These are phyloP conservation scores for Pelargonium nanum DNA, from an alignment of 345 rosid species.

Conservation along the genomic window DNA sequence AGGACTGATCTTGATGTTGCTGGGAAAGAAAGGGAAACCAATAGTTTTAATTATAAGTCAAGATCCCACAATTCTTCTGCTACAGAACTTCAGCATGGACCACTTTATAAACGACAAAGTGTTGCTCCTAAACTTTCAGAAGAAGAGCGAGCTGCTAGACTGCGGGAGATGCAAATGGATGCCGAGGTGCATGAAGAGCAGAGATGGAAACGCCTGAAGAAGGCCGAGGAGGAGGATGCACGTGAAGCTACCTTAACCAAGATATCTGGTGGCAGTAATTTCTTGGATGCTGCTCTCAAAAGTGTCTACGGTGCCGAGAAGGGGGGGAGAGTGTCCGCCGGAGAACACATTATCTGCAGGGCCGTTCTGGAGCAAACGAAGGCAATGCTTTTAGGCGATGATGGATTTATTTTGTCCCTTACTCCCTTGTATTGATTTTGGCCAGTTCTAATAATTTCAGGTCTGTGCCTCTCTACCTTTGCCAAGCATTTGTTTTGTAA, in stretches of 20 bases:
- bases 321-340: constrained; percentile 94
- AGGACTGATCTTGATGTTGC: constrained; percentile 9
- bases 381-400: constrained; percentile 81
- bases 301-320: constrained; percentile 82
- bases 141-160: constrained; percentile 75
- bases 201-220: constrained; percentile 82
- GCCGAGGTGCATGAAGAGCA: constrained; percentile 91
- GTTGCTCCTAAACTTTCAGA: constrained; percentile 58
- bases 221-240: constrained; percentile 70
- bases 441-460: background rate
- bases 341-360: constrained; percentile 65
- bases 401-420: constrained; percentile 14
- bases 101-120: constrained; percentile 25
- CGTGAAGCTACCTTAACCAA: constrained; percentile 41
- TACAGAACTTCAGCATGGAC: constrained; percentile 14
- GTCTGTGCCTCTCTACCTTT: background rate
- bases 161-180: constrained; percentile 69
- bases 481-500: background rate
- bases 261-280: constrained; percentile 44
- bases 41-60: constrained; percentile 13
- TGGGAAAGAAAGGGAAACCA: constrained; percentile 16
- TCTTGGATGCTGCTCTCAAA: constrained; percentile 72
- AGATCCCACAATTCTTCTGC: constrained; percentile 4
- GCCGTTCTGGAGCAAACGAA: constrained; percentile 47
- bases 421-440: background rate